phyloP scores from a whole-genome alignment of 2,329 filamentous ascomycete genomes.

The Calonectria pseudoturangicola region DNA sequence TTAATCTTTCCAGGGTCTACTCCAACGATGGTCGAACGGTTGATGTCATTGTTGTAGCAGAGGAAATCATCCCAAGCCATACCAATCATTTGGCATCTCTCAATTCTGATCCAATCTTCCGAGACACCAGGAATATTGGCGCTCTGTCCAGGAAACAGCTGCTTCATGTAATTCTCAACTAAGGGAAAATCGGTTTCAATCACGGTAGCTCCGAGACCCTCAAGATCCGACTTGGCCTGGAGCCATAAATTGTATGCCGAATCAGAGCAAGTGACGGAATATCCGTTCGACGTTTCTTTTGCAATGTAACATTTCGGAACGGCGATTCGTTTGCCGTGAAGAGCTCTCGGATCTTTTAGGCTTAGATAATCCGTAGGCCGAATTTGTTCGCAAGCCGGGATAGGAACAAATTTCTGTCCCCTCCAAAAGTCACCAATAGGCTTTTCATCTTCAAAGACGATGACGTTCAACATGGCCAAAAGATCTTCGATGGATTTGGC shows the following conservation, averaged over 20 bases:
- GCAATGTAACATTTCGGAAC: slow-evolving; percentile 41
- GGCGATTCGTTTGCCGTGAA: slow-evolving; percentile 45
- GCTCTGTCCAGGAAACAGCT: slow-evolving; percentile 37
- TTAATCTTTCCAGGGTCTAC: slow-evolving; percentile 29
- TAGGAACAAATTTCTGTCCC: slow-evolving; percentile 66
- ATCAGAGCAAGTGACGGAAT: slow-evolving; percentile 44
- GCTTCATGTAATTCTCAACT: slow-evolving; percentile 43
- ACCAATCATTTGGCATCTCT: slow-evolving; percentile 40
- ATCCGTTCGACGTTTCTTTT: neutral
- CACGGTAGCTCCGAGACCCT: slow-evolving; percentile 64
- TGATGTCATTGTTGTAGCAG: slow-evolving; percentile 1
- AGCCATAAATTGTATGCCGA: slow-evolving; percentile 55
- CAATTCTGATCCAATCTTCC: slow-evolving; percentile 35
- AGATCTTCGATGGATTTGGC: slow-evolving; percentile 70
- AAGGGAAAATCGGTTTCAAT: slow-evolving; percentile 58
- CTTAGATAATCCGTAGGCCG: slow-evolving; percentile 58
- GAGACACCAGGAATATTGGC: slow-evolving; percentile 34
- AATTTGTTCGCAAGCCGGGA: slow-evolving; percentile 56
- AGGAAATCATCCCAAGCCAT: slow-evolving; percentile 39
- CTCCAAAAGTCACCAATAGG: slow-evolving; percentile 70
- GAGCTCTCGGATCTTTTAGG: slow-evolving; percentile 53
- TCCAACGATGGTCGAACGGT: neutral
- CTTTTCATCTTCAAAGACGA: slow-evolving; percentile 65
- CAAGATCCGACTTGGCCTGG: slow-evolving; percentile 59
- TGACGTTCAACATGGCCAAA: slow-evolving; percentile 68